A percentile compares a stretch with the other conserved stretches of the same genome.
Evolutionary conservation across 768 basidiomycete genomes (phyloP).

Genomic region (Boletus rex-veris): DNA sequence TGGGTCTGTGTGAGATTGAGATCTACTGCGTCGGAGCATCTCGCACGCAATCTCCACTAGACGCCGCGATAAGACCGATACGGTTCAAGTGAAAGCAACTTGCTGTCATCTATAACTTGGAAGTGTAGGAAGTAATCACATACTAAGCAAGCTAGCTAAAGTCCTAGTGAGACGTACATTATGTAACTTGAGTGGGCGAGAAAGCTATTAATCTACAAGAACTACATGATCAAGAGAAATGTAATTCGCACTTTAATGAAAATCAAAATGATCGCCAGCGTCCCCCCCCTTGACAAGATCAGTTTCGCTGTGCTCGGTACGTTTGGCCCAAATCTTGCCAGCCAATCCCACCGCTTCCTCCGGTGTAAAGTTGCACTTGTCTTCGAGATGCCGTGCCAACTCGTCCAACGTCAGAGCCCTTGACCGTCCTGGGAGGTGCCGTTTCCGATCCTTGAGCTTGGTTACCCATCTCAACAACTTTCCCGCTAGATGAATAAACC

Average conservation of each 20-base stretch:
- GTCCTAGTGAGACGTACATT: too few species aligned
- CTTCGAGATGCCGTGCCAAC: conserved; percentile 13
- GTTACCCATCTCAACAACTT: conserved; percentile 19
- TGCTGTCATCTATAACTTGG: too few species aligned
- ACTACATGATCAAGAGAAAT: too few species aligned
- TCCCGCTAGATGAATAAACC: conserved; percentile 23
- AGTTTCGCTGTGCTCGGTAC: background rate
- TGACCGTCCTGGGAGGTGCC: background rate
- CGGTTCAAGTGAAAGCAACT: too few species aligned
- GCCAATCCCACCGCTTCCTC: conserved; percentile 18
- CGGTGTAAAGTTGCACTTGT: conserved; percentile 10
- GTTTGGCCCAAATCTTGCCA: conserved; percentile 15
- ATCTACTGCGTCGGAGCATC: too few species aligned
- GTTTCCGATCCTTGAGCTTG: conserved; percentile 5
- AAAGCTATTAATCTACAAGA: too few species aligned
- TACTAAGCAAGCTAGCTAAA: too few species aligned
- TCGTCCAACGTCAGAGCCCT: conserved; percentile 14
- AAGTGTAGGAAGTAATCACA: too few species aligned
- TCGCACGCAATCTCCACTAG: too few species aligned
- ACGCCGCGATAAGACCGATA: too few species aligned
- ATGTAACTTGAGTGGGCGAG: too few species aligned
- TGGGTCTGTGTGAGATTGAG: too few species aligned
- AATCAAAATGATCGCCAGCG: background rate
- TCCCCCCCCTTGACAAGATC: conserved; percentile 8
- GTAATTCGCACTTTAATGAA: background rate